A percentile compares a stretch with the other conserved stretches of the same genome.
These are phyloP conservation scores for Ophioceras dolichostomum DNA, from an alignment of 2,329 filamentous ascomycete genomes.

Conservation along the genomic window DNA sequence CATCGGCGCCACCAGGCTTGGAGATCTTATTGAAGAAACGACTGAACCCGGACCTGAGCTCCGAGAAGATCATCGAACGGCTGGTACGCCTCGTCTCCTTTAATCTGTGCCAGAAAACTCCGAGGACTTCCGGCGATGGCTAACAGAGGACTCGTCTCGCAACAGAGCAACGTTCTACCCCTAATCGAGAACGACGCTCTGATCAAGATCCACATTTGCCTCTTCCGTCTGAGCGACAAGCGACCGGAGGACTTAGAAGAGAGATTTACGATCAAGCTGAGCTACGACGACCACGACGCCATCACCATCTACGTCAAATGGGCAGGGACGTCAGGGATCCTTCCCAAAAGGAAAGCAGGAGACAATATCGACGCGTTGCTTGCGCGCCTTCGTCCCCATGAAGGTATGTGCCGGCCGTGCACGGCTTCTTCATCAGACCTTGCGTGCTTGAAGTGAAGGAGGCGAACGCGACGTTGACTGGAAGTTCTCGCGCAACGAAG, in stretches of 20 bases:
- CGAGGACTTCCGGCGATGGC: too few relatives aligned
- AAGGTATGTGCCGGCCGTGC: too few relatives aligned
- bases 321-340: not conserved
- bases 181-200: not conserved
- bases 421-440: too few relatives aligned
- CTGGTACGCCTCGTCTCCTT: not conserved
- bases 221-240: not conserved
- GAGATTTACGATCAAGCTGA: not conserved
- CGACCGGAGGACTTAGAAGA: not conserved
- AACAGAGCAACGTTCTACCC: not conserved
- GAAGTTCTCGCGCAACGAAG: too few relatives aligned
- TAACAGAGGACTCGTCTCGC: too few relatives aligned
- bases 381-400: too few relatives aligned
- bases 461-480: too few relatives aligned
- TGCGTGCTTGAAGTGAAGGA: too few relatives aligned
- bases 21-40: not conserved
- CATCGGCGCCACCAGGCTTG: too few relatives aligned
- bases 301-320: not conserved
- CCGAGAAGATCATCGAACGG: not conserved
- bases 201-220: not conserved
- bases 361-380: too few relatives aligned
- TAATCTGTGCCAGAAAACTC: not conserved
- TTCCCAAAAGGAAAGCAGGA: too few relatives aligned
- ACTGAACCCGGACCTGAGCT: not conserved
- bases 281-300: not conserved